Conservation (phyloP, 2,329 filamentous ascomycete species). For the Sclerotinia minor region DNA sequence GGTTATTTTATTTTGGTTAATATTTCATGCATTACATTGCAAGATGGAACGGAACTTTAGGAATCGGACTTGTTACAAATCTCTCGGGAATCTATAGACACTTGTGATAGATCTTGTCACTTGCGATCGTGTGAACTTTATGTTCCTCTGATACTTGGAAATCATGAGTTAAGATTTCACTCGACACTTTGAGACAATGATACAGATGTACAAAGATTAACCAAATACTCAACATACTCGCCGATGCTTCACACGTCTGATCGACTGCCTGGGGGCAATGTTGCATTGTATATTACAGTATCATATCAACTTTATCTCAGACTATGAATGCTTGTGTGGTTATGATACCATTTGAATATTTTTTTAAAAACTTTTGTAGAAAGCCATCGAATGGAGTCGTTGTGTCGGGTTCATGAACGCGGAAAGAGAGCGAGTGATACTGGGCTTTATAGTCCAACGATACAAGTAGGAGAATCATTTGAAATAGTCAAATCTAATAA, state of each 20-base stretch:
- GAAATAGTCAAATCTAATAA: no score
- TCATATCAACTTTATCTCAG: not conserved
- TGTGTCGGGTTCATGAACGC: no score
- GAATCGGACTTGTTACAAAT: not conserved
- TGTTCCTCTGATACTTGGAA: not conserved
- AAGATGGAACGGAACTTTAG: not conserved
- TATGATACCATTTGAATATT: not conserved
- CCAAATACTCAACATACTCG: not conserved
- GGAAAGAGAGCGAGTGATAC: no score
- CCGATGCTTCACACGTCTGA: not conserved
- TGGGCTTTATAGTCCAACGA: no score
- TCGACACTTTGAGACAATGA: not conserved
- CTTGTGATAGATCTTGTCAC: not conserved
- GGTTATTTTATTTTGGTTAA: rapidly evolving
- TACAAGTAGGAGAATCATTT: no score
- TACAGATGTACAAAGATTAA: not conserved
- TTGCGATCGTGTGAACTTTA: not conserved
- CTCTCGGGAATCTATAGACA: not conserved
- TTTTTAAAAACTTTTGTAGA: not conserved
- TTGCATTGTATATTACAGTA: not conserved
- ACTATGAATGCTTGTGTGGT: not conserved
- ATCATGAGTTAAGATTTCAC: not conserved
- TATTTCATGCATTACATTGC: not conserved
- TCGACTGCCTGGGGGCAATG: not conserved
- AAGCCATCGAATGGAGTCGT: not conserved